These are phyloP conservation scores for Asparagopsis taxiformis DNA, from an alignment of 31 red algal genomes.

Conservation along the genomic window DNA sequence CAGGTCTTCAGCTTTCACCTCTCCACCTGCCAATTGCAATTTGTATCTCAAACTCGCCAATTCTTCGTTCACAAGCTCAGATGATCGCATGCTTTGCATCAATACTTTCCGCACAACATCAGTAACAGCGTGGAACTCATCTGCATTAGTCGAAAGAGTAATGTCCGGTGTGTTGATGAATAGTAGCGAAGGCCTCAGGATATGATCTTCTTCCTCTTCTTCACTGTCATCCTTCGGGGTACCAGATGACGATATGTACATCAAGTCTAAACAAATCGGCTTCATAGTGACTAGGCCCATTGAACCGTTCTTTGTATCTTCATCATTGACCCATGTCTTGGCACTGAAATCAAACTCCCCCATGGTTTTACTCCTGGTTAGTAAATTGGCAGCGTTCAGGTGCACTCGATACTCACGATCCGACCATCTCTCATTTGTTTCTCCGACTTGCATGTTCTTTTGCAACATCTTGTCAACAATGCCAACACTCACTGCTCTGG, in stretches of 20 bases:
- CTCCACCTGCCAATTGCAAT: constrained; percentile 63
- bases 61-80: constrained; percentile 74
- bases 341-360: constrained; percentile 41
- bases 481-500: constrained; percentile 49
- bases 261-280: constrained; percentile 63
- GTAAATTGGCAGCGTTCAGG: constrained; percentile 58
- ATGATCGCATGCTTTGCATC: constrained; percentile 71
- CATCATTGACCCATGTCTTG: constrained; percentile 15
- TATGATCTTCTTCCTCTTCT: constrained; percentile 58
- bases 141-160: constrained; percentile 47
- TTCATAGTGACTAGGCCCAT: constrained; percentile 40
- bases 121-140: constrained; percentile 66
- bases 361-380: constrained; percentile 29
- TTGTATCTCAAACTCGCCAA: constrained; percentile 64
- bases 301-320: not conserved
- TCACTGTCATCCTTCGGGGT: constrained; percentile 12
- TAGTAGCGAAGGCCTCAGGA: constrained; percentile 58
- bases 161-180: constrained; percentile 75
- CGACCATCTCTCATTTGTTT: constrained; percentile 49
- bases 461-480: constrained; percentile 59
- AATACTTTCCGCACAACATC: constrained; percentile 81
- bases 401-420: constrained; percentile 71
- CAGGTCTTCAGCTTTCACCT: constrained; percentile 60
- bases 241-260: constrained; percentile 66
- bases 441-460: constrained; percentile 55